Base-by-base conservation (phyloP, 2,329 filamentous ascomycete genomes). In the Xylaria sp. region DNA sequence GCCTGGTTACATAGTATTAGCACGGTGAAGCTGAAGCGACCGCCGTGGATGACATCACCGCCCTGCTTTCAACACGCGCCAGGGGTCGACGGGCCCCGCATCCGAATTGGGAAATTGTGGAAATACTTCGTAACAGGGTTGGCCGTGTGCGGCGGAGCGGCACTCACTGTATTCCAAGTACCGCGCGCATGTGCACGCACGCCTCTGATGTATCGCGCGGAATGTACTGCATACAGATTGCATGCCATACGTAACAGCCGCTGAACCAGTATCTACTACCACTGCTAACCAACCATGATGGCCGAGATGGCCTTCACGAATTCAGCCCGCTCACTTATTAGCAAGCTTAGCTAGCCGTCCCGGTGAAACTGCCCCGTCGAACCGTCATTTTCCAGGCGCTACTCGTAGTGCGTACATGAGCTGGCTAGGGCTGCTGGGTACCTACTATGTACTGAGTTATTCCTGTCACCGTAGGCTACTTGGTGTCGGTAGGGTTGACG, bases 1-100 rank as follows among this genome's bases (percentile, higher is more conserved):
- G n/a, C 26, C 20, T 40, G 49, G 45, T 21, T 56, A 37, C 41
- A 22, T 48, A 40, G 41, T 37, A 59, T 53, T 53, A 39, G 48
- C 39, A 26, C 38, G 22, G 46, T 48, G 22, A 21, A 48, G 50
- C 41, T 50, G 54, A 52, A 54, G 47, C 40, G 44, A 40, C 37
- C 44, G 37, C 22, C 21, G n/a, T 37, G 19, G 44, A 61, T 61
- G 58, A 61, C 56, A 61, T 61, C 58, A 61, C 50, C 6, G 16
- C 3, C n/a, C 16, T 22, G n/a, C 44, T 38, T 29, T 39, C 34
- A 34, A 24, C 17, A 52, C 50, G 55, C 52, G 52, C 38, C 52
- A 41, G 56, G 58, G 57, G 48, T 40, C 45, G 19, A 38, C 41
- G 41, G 52, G 45, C 56, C 52, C 56, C 56, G 56, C 55, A 56